Evolutionary conservation across 495 filamentous ascomycete species (phyloP), one percentile per base, ranked within the genome.

Genomic region (Penicillium alfredii): DNA sequence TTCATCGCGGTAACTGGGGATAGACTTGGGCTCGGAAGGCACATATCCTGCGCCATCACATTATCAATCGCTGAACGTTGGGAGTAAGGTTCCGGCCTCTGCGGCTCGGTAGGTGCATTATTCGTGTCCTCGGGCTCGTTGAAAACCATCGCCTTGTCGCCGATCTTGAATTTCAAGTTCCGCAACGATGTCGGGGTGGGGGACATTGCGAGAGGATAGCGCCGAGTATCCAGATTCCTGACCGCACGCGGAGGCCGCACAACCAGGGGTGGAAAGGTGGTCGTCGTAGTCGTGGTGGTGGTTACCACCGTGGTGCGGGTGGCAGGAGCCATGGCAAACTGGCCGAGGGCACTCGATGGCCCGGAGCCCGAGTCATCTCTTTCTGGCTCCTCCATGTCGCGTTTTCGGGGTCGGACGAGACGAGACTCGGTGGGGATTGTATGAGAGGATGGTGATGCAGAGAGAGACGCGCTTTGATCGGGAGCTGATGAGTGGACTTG

Each of bases 251-350:
- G 84, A 28, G 84, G 78, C 39, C 77, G 79, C 47, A 96, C 75
- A 31, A 84, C 58, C 8, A 97, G 62, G 11, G 88, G 90, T 9
- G 92, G 89, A 41, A 92, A 90, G 4, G 78, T 80, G 21, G 86
- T 82, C 13, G 92, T 95, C 0, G 90, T 96, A 1, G 87, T 94
- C 0, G 89, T 97, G 0, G 90, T 97, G 0, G 92, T 96, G 4
- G 89, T 97, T 42, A 96, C 80, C 6, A 86, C 77, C 2, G 82
- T 86, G 13, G 81, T 84, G 52, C 79, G 73, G 14, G 82, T 86
- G 10, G 82, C 76, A 17, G 82, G 82, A 37, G 76, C 80, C 53
- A 79, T 82, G 9, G 80, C 81, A 37, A 87, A 74, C 49, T 82
- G 77, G 8, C 73, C 82, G 36, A 84, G 49, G 23, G 64, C 69